Base-by-base conservation (phyloP, 768 basidiomycete species). In the Kwoniella shandongensis region DNA sequence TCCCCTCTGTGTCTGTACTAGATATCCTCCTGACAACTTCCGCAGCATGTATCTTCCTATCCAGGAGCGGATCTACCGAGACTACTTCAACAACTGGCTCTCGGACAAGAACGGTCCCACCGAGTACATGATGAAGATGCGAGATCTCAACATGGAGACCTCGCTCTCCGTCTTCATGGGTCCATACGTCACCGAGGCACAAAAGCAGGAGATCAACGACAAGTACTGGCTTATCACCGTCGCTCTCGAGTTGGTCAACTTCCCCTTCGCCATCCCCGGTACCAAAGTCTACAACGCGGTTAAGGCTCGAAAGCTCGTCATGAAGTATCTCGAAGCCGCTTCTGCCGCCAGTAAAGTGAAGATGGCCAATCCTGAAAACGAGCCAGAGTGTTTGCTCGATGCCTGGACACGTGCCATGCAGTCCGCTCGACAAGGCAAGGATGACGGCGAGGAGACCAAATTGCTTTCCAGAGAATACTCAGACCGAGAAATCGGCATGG, bases 161-260 rank as follows among this genome's bases (percentile, higher is more conserved):
- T 97, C 93, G 1, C 85, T 99, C 35, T 85, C 86, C 51, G 94
- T 98, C 53, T 99, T 99, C 80, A 91, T 93, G 71, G 96, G 96
- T 17, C 79, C 81, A 60, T 89, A 98, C 77, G 87, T 98, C 65
- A 85, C 90, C 26, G 86, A 91, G 15, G 78, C 84, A 7, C 89
- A 87, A 38, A 84, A 86, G 23, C 72, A 78, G 15, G 89, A 91
- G 73, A 92, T 99, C 73, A 87, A 83, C 72, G 86, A 89, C 64
- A 91, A 91, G 73, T 98, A 98, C 80, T 98, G 94, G 94, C 81
- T 82, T 57, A 96, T 99, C 78, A 98, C 96, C 6, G 80, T 85
- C 66, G 90, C 96, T 2, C 86, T 99, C 39, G 91, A 99, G 75
- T 87, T 99, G 52, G 96, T 99, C 81, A 99, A 99, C 81, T 98